A percentile compares a stretch with the other conserved stretches of the same genome.
Evolutionary conservation across 768 basidiomycete species (phyloP).

Genomic region (Favolaschia claudopus): DNA sequence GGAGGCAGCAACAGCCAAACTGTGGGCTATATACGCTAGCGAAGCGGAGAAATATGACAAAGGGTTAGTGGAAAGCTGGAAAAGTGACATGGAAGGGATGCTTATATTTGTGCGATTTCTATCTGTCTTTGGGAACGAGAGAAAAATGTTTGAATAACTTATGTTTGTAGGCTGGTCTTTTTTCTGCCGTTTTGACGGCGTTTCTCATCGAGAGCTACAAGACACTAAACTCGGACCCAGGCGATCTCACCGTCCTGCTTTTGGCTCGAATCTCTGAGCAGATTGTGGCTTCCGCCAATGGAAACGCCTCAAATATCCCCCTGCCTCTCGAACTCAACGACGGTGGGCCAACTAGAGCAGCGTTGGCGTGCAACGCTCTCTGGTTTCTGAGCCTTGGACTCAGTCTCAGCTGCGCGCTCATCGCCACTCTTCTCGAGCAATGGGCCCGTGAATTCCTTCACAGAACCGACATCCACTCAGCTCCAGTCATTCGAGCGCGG

Average conservation of each 20-base stretch:
- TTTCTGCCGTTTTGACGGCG: background rate
- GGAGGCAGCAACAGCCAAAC: background rate
- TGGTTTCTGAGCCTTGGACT: no score
- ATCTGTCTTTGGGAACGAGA: background rate
- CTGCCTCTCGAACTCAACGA: background rate
- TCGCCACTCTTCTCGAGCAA: no score
- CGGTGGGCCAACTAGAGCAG: background rate
- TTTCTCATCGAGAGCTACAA: background rate
- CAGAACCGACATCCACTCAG: background rate
- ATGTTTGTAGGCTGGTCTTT: background rate
- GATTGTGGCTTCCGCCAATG: background rate
- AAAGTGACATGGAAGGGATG: no score
- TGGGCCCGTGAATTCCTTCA: background rate
- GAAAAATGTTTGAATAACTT: background rate
- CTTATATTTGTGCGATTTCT: background rate
- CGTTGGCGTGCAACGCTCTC: background rate
- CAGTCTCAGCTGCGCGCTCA: no score
- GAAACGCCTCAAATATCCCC: background rate
- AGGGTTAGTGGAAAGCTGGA: background rate
- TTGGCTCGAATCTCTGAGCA: background rate
- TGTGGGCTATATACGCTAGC: background rate
- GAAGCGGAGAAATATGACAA: background rate
- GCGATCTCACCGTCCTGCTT: background rate
- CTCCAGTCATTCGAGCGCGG: no score
- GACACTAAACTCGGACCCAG: background rate